A percentile compares a stretch with the other conserved stretches of the same genome.
Conservation (phyloP, 2,329 filamentous ascomycete species). For the Didymella segeticola region DNA sequence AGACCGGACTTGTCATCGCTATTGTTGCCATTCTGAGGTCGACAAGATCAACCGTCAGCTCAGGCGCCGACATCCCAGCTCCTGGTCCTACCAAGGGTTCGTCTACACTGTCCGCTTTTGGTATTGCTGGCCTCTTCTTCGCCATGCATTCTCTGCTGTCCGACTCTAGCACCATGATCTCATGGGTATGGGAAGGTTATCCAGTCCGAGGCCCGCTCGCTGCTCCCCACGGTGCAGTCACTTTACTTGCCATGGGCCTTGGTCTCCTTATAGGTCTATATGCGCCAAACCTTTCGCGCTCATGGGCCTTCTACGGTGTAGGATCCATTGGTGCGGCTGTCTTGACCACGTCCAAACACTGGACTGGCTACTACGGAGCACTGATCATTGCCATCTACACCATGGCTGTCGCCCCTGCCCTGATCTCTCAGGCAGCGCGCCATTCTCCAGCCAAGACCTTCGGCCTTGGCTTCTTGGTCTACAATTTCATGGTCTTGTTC, state of each 20-base stretch:
- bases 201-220: conserved; percentile 87
- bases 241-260: conserved; percentile 83
- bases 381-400: conserved; percentile 78
- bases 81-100: conserved; percentile 70
- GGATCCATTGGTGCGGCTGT: conserved; percentile 81
- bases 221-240: conserved; percentile 88
- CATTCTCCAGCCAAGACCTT: conserved; percentile 82
- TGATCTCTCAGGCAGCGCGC: conserved; percentile 78
- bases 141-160: conserved; percentile 90
- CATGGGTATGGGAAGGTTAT: conserved; percentile 98
- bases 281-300: conserved; percentile 72
- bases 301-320: conserved; percentile 79
- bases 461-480: conserved; percentile 85
- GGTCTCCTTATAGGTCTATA: conserved; percentile 80
- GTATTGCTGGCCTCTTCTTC: conserved; percentile 85
- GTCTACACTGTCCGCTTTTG: conserved; percentile 73
- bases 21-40: conserved; percentile 77
- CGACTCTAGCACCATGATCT: conserved; percentile 97
- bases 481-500: conserved; percentile 95
- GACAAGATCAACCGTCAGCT: conserved; percentile 67
- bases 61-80: conserved; percentile 54
- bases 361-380: conserved; percentile 88
- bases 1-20: conserved; percentile 77
- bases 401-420: conserved; percentile 76
- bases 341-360: conserved; percentile 78